phyloP scores from a whole-genome alignment of 768 basidiomycete species.

The Lactarius tabidus region DNA sequence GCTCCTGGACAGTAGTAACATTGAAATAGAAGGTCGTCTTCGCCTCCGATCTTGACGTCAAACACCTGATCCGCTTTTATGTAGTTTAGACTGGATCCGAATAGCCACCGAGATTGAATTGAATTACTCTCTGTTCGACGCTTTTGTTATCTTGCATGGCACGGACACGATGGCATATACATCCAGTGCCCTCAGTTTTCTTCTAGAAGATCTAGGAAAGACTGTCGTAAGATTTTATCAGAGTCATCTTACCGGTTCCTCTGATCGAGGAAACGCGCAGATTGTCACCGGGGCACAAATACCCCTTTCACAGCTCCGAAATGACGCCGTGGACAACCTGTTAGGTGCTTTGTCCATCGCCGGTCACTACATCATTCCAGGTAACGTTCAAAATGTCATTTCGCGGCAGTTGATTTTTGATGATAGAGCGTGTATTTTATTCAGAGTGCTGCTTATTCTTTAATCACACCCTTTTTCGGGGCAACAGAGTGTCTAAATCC shows the following conservation, averaged over 20 bases:
- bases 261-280: constrained; percentile 35
- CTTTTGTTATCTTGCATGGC: constrained; percentile 87
- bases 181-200: constrained; percentile 83
- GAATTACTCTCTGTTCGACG: constrained; percentile 82
- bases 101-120: constrained; percentile 91
- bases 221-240: constrained; percentile 56
- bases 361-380: constrained; percentile 89
- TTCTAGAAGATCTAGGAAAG: constrained; percentile 90
- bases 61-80: constrained; percentile 13
- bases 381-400: constrained; percentile 36
- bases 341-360: constrained; percentile 87
- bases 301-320: constrained; percentile 84
- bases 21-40: constrained; percentile 66
- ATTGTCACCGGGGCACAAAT: constrained; percentile 94
- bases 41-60: background rate
- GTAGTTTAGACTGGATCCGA: constrained; percentile 72
- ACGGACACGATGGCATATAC: constrained; percentile 92
- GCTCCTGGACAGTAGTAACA: constrained; percentile 84
- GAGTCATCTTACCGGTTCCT: background rate
- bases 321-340: constrained; percentile 91
- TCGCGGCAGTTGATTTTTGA: background rate
- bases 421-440: background rate
- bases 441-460: constrained; percentile 87
- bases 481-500: constrained; percentile 76
- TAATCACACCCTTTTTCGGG: constrained; percentile 83